Base-by-base conservation (phyloP, 495 filamentous ascomycete species). In the Tuber umbilicatum region DNA sequence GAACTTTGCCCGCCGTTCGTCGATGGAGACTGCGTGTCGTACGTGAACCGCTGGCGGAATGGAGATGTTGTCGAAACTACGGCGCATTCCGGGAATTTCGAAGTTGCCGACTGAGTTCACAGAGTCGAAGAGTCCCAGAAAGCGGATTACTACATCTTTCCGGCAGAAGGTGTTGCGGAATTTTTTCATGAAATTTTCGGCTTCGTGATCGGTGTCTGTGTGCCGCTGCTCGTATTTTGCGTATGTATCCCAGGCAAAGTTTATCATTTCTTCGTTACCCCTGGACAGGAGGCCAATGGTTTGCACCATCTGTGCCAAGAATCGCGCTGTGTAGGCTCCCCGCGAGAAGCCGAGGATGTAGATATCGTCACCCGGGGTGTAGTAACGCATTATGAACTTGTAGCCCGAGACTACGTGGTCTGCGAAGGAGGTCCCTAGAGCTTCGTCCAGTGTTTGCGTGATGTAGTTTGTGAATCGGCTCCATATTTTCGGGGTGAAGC, bases 281-380 rank as follows among this genome's bases (percentile, higher is more conserved):
- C 83, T 84, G 39, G 83, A 85, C 10, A 87, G 83, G 21, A 87
- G 77, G 5, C 86, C 86, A 17, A 85, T 82, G 19, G 81, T 82
- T 40, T 84, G 81, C 55, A 87, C 80, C 83, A 87, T 84, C 41
- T 85, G 83, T 37, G 86, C 85, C 17, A 87, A 83, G 73, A 86
- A 86, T 16, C 85, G 85, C 2, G 85, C 86, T 1, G 86, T 87
- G 77, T 85, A 87, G 19, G 86, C 86, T 27, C 86, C 86, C 41
- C 86, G 84, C 2, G 83, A 85, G 73, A 87, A 87, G 42, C 86
- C 86, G 72, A 87, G 86, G 76, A 87, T 83, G 75, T 86, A 86
- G 69, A 87, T 86, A 47, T 81, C 80, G 42, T 85, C 82, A 7
- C 83, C 85, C 38, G 78, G 73, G 5, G 75, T 68, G 74, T 84